phyloP scores from a whole-genome alignment of 2,329 filamentous ascomycete species.

The Emergomyces orientalis region DNA sequence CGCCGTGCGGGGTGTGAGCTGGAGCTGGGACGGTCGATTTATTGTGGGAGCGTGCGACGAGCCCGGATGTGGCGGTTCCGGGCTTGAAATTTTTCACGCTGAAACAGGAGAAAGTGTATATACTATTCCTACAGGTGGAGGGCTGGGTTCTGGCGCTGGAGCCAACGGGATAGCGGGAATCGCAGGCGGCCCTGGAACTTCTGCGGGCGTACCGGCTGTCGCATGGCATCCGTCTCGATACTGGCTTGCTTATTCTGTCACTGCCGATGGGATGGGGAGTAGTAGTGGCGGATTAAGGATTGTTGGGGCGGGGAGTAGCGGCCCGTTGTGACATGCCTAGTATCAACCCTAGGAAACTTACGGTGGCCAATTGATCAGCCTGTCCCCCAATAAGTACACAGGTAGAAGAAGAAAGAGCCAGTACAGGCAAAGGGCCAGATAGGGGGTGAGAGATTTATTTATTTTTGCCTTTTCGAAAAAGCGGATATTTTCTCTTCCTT shows the following conservation, averaged over 20 bases:
- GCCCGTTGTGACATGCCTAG: not conserved
- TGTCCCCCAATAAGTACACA: not conserved
- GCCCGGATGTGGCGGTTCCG: slow-evolving; percentile 33
- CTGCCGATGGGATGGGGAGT: slow-evolving; percentile 33
- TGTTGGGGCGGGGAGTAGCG: slow-evolving; percentile 35
- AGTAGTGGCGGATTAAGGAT: slow-evolving; percentile 38
- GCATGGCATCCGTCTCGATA: slow-evolving; percentile 44
- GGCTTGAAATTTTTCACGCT: slow-evolving; percentile 43
- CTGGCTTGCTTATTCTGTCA: slow-evolving; percentile 41
- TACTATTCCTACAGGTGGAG: slow-evolving; percentile 34
- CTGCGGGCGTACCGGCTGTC: slow-evolving; percentile 37
- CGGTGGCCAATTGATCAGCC: not conserved
- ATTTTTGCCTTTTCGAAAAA: not conserved
- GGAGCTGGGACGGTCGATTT: slow-evolving; percentile 44
- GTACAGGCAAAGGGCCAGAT: not conserved
- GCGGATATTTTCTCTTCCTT: not conserved
- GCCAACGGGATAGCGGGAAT: not conserved
- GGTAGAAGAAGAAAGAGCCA: not conserved
- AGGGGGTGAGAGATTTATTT: no score
- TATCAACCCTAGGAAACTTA: not conserved
- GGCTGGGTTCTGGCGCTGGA: slow-evolving; percentile 6
- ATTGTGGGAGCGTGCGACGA: slow-evolving; percentile 42
- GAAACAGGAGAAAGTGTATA: slow-evolving; percentile 42
- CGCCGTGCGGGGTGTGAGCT: slow-evolving; percentile 40
- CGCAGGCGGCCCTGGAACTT: slow-evolving; percentile 9